Percentiles rank a stretch among this genome's conserved stretches.
Evolutionary conservation across 257 asterid genomes (phyloP).

Genomic region (Solanum arcanum): DNA sequence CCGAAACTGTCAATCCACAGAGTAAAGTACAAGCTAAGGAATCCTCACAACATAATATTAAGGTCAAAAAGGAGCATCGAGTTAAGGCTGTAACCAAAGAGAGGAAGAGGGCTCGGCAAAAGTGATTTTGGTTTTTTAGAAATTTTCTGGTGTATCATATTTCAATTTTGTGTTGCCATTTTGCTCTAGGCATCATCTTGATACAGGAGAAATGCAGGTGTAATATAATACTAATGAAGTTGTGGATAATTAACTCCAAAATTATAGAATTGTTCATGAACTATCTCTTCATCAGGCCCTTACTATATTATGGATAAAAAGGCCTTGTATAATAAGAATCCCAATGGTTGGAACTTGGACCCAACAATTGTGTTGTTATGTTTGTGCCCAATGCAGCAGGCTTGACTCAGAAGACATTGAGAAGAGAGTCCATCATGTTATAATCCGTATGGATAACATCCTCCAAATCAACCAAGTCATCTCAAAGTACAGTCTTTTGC

Average conservation of each 20-base stretch:
- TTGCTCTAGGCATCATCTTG: neutral
- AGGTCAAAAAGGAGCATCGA: conserved; percentile 1
- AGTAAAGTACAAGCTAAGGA: conserved; percentile 20
- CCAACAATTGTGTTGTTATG: neutral
- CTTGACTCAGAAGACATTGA: neutral
- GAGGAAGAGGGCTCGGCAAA: conserved; percentile 26
- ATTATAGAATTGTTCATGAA: neutral
- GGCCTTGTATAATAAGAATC: neutral
- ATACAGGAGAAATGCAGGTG: neutral
- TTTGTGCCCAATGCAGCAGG: neutral
- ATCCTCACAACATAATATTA: conserved; percentile 5
- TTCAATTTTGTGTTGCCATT: neutral
- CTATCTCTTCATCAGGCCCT: neutral
- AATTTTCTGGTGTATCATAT: neutral
- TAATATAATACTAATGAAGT: neutral
- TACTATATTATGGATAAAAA: neutral
- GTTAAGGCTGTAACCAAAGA: conserved; percentile 25
- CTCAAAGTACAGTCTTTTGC: neutral
- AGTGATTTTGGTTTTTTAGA: conserved; percentile 7
- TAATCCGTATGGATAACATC: no score
- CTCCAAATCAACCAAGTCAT: neutral
- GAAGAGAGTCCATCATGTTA: no score
- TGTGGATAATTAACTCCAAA: neutral
- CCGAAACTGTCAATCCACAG: conserved; percentile 4
- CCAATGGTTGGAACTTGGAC: neutral